Conservation (phyloP, 2,329 filamentous ascomycete species). For the Phialocephala sp. region DNA sequence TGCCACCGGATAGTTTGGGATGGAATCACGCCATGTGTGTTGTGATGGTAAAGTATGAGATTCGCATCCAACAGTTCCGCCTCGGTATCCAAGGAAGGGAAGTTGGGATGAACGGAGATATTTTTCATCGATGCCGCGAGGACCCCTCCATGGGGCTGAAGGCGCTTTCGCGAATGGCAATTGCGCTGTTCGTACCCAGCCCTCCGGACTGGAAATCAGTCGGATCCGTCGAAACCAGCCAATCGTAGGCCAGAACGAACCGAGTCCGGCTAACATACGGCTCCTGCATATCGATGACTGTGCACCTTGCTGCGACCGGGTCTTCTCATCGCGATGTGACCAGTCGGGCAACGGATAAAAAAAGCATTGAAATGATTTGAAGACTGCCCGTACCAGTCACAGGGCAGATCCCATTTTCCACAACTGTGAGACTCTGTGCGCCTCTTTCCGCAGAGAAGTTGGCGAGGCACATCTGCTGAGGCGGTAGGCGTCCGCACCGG, state of each 20-base stretch:
- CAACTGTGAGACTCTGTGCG: neutral
- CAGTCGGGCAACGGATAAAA: neutral
- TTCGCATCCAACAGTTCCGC: neutral
- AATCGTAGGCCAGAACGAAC: neutral
- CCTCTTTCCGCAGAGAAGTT: neutral
- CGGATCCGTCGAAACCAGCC: neutral
- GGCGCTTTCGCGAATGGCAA: neutral
- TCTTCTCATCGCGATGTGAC: neutral
- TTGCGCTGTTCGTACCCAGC: neutral
- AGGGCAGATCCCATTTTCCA: neutral
- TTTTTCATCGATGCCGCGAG: neutral
- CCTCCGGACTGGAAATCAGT: neutral
- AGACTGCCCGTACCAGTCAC: neutral
- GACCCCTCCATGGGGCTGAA: slow-evolving; percentile 7
- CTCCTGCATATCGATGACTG: slow-evolving; percentile 1
- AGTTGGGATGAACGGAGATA: neutral
- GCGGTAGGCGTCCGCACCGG: too few species aligned
- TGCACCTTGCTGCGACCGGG: neutral
- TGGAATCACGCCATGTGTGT: neutral
- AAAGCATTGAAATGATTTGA: neutral
- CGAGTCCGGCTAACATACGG: neutral
- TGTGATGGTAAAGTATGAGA: neutral
- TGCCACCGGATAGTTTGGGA: neutral
- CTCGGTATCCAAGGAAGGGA: neutral
- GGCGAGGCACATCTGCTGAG: too few species aligned